A percentile compares a stretch with the other conserved stretches of the same genome.
These are phyloP conservation scores for Trichosporon sp. DNA, from an alignment of 1,284 basidiomycete genomes.

Conservation along the genomic window DNA sequence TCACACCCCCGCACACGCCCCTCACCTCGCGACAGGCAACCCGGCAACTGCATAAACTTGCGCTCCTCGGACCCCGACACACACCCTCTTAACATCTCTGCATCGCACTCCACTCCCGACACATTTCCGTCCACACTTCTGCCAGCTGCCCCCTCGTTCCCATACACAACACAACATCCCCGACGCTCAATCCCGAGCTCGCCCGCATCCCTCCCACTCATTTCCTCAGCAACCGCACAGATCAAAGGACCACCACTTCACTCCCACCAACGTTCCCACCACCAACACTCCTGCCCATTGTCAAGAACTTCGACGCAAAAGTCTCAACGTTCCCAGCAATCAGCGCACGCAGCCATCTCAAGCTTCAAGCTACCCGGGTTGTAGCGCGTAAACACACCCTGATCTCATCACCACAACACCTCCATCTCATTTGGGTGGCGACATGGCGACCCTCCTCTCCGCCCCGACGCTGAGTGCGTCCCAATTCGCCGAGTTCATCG, in stretches of 20 bases:
- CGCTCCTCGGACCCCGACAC: background rate
- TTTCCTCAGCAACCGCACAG: background rate
- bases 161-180: background rate
- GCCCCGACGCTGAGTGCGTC: conserved; percentile 9
- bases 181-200: background rate
- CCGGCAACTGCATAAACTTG: background rate
- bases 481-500: background rate
- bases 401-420: background rate
- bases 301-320: background rate
- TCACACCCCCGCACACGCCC: background rate
- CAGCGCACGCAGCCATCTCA: background rate
- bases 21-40: background rate
- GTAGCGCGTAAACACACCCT: background rate
- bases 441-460: conserved; percentile 5
- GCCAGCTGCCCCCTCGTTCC: background rate
- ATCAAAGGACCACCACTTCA: background rate
- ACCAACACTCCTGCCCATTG: conserved; percentile 8
- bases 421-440: too few species aligned
- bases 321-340: too few species aligned
- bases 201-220: background rate
- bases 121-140: background rate
- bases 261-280: background rate
- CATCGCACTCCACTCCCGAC: background rate
- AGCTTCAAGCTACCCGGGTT: conserved; percentile 3
- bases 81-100: background rate